Evolutionary conservation across 257 asterid species (phyloP).

Genomic region (Solanum corneliomulleri): DNA sequence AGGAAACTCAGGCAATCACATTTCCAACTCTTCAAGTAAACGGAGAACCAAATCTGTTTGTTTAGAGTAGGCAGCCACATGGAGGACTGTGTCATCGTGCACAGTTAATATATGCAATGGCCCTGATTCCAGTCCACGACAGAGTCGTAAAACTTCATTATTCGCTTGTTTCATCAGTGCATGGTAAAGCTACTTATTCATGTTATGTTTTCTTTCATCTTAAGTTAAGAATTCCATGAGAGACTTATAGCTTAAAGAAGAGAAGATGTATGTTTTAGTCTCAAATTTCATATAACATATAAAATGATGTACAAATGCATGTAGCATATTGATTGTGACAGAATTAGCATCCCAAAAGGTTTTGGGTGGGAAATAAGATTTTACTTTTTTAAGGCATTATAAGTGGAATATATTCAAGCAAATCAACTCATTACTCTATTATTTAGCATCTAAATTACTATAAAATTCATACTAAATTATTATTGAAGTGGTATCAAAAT

Average conservation of each 20-base stretch:
- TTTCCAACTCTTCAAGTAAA: background rate
- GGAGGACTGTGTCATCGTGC: background rate
- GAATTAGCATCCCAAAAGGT: background rate
- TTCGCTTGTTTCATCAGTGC: background rate
- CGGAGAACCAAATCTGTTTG: slow-evolving; percentile 1
- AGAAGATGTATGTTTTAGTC: background rate
- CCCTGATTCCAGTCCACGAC: background rate
- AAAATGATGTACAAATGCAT: background rate
- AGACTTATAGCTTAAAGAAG: background rate
- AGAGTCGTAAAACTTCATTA: background rate
- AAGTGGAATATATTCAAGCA: background rate
- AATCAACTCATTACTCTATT: background rate
- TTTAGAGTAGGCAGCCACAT: slow-evolving; percentile 7
- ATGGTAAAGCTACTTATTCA: background rate
- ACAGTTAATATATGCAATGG: background rate
- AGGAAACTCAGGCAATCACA: background rate
- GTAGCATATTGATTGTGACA: background rate
- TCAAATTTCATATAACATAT: background rate
- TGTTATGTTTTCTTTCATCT: background rate
- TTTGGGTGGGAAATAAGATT: background rate
- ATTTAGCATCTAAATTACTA: background rate
- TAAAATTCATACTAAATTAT: background rate
- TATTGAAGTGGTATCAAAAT: background rate
- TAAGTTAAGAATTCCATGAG: background rate
- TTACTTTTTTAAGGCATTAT: background rate